Percentiles rank a stretch among this genome's conserved stretches.
Evolutionary conservation across 805 yeast genomes (phyloP).

Genomic region (Metschnikowia colocasiae): DNA sequence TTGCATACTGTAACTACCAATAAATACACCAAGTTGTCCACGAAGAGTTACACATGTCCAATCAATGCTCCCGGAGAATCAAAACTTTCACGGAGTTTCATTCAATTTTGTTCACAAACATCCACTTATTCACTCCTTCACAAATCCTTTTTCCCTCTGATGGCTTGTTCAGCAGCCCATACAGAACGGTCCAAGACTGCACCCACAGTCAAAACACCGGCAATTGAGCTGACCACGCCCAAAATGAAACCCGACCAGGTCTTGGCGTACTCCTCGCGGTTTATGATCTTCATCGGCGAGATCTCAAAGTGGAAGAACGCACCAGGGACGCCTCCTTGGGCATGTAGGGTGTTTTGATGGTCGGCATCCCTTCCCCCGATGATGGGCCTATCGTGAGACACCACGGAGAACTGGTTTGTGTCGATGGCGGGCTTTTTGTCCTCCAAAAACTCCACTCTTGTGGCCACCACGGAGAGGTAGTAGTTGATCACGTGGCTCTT

Average conservation of each 20-base stretch:
- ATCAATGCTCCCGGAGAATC: too few relatives aligned
- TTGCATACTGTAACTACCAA: too few relatives aligned
- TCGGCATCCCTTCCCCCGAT: conserved; percentile 87
- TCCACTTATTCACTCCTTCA: conserved; percentile 9
- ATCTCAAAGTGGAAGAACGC: conserved; percentile 85
- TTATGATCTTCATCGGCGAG: conserved; percentile 87
- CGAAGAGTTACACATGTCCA: too few relatives aligned
- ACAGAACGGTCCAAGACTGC: conserved; percentile 83
- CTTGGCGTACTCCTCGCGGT: conserved; percentile 67
- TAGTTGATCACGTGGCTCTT: conserved; percentile 70
- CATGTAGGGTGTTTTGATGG: conserved; percentile 80
- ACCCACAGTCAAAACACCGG: conserved; percentile 92
- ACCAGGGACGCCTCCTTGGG: conserved; percentile 89
- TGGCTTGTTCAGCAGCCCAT: conserved; percentile 80
- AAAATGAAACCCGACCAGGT: conserved; percentile 80
- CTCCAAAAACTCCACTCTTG: conserved; percentile 70
- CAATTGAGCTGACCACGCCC: conserved; percentile 83
- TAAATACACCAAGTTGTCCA: too few relatives aligned
- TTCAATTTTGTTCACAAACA: not conserved
- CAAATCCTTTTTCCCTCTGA: conserved; percentile 62
- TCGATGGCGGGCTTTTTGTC: conserved; percentile 47
- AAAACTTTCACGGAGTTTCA: not conserved
- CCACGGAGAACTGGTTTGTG: conserved; percentile 87
- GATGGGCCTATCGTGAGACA: conserved; percentile 82
- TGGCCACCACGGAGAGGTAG: conserved; percentile 84